A percentile compares a stretch with the other conserved stretches of the same genome.
Conservation (phyloP, 257 asterid genomes). For the Linderniella brevidens region DNA sequence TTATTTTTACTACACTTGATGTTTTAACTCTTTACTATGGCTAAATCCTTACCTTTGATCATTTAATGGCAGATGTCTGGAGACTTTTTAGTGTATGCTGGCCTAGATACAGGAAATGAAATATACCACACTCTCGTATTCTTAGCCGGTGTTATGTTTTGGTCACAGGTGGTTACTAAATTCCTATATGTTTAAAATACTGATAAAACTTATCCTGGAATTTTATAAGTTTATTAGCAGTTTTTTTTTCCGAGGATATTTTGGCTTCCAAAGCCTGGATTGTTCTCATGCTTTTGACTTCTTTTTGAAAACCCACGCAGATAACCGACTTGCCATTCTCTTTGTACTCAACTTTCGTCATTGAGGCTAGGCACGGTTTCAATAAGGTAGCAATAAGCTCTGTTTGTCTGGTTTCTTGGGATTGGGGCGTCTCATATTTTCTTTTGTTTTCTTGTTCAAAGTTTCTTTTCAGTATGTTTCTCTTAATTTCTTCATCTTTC, state of each 20-base stretch:
- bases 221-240: not conserved
- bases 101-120: slow-evolving; percentile 69
- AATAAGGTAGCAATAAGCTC: slow-evolving; percentile 34
- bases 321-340: slow-evolving; percentile 92
- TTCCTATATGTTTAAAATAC: too few relatives aligned
- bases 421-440: not conserved
- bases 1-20: slow-evolving; percentile 9
- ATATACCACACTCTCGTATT: slow-evolving; percentile 71
- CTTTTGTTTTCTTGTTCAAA: not conserved
- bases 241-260: not conserved
- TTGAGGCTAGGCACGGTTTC: slow-evolving; percentile 93
- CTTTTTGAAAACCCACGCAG: slow-evolving; percentile 27
- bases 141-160: slow-evolving; percentile 82
- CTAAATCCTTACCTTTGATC: slow-evolving; percentile 6
- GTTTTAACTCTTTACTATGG: slow-evolving; percentile 6
- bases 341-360: slow-evolving; percentile 84
- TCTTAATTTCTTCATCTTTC: slow-evolving; percentile 2
- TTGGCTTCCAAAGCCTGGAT: slow-evolving; percentile 5
- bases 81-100: slow-evolving; percentile 44
- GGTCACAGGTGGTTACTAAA: slow-evolving; percentile 65
- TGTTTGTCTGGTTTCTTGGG: slow-evolving; percentile 3
- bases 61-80: slow-evolving; percentile 51
- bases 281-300: slow-evolving; percentile 5
- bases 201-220: not conserved
- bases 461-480: not conserved